Base-by-base conservation (phyloP, 1,139 yeast species). In the Saccharomyces hybrid region DNA sequence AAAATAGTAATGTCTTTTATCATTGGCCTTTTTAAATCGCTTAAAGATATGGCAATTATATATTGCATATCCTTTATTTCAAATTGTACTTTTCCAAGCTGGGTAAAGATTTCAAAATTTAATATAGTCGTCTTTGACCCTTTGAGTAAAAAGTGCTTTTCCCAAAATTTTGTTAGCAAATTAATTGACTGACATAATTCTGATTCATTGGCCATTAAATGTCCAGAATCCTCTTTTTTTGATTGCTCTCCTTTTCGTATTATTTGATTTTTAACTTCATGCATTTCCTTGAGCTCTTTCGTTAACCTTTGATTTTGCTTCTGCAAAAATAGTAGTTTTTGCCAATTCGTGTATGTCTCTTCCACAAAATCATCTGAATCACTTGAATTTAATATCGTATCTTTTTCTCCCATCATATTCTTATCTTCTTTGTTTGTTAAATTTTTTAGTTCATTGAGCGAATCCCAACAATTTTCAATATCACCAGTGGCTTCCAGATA, bases 401-500 rank as follows among this genome's bases (percentile, higher is more conserved):
- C 44, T 9, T 38, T 38, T 11, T 38, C 44, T 16, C 13, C 25
- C 2, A 16, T 8, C 3, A 48, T 34, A 7, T 48, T 52, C 23
- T 44, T 41, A n/a, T 53, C 52, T 11, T 53, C 54, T 27, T 50
- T 53, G 3, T 54, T 51, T 50, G 61, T 59, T 7, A 62, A 50
- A 1, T 28, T 46, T n/a, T 63, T 64, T 29, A 66, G 53, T 48
- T 67, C 65, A 13, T 58, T 55, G 13, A 67, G 49, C 38, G 66
- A 51, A 8, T 55, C 54, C 54, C 59, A 60, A 51, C 70, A 68
- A 20, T 61, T 59, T 31, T 64, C 68, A 7, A 67, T 51, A 3
- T 61, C 61, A 41, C 59, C 60, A 9, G 63, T 54, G 0, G 61
- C 58, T n/a, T 60, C 62, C 25, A 64, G 51, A 51, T 62, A 62